phyloP scores from a whole-genome alignment of 371 early-diverging fungal species.

The Mucor mucedo region DNA sequence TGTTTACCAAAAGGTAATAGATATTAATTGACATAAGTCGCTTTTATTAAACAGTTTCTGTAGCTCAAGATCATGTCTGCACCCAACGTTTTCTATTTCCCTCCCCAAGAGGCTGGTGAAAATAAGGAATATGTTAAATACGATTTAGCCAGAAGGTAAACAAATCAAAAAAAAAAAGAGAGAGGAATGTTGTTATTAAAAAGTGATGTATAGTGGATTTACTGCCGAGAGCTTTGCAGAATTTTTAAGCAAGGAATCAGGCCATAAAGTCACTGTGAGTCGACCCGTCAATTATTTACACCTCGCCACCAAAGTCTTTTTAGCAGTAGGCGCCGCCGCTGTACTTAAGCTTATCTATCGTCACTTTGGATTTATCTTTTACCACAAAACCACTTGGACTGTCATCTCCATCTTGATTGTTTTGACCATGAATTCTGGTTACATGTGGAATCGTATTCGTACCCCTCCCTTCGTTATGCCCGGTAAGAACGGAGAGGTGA shows the following conservation, averaged over 20 bases:
- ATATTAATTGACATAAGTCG: too few species aligned
- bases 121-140: constrained; percentile 47
- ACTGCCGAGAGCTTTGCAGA: constrained; percentile 70
- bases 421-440: constrained; percentile 79
- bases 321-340: constrained; percentile 45
- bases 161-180: neutral
- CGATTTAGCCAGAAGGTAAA: constrained; percentile 37
- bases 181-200: neutral
- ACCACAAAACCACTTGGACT: constrained; percentile 68
- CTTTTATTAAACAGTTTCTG: neutral
- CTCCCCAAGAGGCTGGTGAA: constrained; percentile 67
- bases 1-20: constrained; percentile 71
- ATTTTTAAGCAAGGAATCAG: constrained; percentile 57
- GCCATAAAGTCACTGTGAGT: constrained; percentile 44
- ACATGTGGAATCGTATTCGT: constrained; percentile 92
- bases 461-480: constrained; percentile 72
- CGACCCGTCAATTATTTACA: constrained; percentile 55
- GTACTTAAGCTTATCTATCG: constrained; percentile 45
- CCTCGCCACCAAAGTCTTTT: constrained; percentile 48
- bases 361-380: constrained; percentile 56
- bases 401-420: constrained; percentile 61
- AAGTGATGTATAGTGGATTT: constrained; percentile 58
- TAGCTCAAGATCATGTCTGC: constrained; percentile 68
- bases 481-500: constrained; percentile 62
- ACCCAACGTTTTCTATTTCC: constrained; percentile 76